Evolutionary conservation across 352 stramenopile genomes (phyloP).

Genomic region (Phytophthora parvispora): DNA sequence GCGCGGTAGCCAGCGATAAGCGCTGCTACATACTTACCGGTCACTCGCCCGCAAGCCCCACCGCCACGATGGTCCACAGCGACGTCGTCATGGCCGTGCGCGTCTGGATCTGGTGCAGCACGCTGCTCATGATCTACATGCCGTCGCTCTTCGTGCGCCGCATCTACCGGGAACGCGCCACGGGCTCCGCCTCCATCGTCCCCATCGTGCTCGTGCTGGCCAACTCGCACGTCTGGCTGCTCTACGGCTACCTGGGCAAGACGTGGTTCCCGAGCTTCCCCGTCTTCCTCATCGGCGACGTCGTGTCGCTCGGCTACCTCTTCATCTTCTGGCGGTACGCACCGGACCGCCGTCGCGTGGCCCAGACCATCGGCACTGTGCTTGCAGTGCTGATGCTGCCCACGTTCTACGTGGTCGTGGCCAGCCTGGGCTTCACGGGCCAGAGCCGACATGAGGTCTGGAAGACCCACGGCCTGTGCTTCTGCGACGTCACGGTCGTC

Average conservation of each 20-base stretch:
- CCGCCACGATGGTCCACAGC: conserved; percentile 12
- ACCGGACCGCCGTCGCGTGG: conserved; percentile 18
- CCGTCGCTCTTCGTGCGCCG: conserved; percentile 34
- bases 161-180: conserved; percentile 30
- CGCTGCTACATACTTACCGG: background rate
- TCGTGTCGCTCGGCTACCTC: conserved; percentile 37
- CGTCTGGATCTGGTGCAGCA: conserved; percentile 40
- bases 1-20: background rate
- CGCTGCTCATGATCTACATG: conserved; percentile 40
- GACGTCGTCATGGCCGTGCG: conserved; percentile 31
- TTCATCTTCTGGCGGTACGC: conserved; percentile 42
- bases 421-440: conserved; percentile 28
- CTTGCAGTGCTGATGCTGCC: conserved; percentile 27
- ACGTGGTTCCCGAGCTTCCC: conserved; percentile 51
- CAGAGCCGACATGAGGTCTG: conserved; percentile 36
- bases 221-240: conserved; percentile 45
- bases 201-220: conserved; percentile 36
- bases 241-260: conserved; percentile 36
- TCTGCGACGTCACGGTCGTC: conserved; percentile 42
- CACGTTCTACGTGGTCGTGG: conserved; percentile 38
- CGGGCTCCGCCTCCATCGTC: conserved; percentile 28
- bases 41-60: background rate
- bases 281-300: conserved; percentile 46
- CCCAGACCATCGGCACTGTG: conserved; percentile 18
- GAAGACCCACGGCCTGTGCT: conserved; percentile 42